Base-by-base conservation (phyloP, 1,284 basidiomycete species). In the Cryptococcus deneoformans region DNA sequence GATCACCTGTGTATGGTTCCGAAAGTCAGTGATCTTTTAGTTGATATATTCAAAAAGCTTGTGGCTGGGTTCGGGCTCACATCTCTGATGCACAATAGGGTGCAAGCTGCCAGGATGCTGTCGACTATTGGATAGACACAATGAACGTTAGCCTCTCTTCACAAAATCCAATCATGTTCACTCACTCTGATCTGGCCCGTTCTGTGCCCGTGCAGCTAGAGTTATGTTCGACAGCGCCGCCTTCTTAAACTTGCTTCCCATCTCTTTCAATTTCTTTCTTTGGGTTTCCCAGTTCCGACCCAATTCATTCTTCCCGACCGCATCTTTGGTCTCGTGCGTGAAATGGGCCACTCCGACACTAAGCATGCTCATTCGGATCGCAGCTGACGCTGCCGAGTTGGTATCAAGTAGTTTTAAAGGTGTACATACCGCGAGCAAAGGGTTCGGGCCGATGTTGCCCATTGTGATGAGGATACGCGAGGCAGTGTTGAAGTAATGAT, bases 371-470 rank as follows among this genome's bases (percentile, higher is more conserved):
- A 72, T 69, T 20, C 71, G 56, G 9, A 72, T 63, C 7, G 71
- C 69, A 0, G 71, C 71, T 0, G 63, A 66, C 1, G 68, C 66
- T 0, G 71, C 60, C 24, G 63, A 63, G 40, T 58, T 60, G 0
- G 68, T 71, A 52, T 72, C 69, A 39, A 71, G 60, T n/a, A 72
- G 50, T 11, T 58, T 62, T 9, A 61, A 24, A 2, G 69, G 69
- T 7, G 65, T 68, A 47, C 66, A 70, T 9, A 72, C 52, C 2
- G 66, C 60, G 14, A 71, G 47, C 10, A 71, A 57, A 4, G 70
- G 70, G 53, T 72, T 72, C 0, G 65, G 69, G 20, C 65, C 67
- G 37, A 67, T 66, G 38, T 70, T 67, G 7, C 68, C 69, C 68
- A 72, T 72, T 5, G 70, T 68, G 48, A 69, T 58, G 34, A 70